Evolutionary conservation across 768 basidiomycete genomes (phyloP), one percentile per base, ranked within the genome.

Genomic region (Kwoniella europaea): DNA sequence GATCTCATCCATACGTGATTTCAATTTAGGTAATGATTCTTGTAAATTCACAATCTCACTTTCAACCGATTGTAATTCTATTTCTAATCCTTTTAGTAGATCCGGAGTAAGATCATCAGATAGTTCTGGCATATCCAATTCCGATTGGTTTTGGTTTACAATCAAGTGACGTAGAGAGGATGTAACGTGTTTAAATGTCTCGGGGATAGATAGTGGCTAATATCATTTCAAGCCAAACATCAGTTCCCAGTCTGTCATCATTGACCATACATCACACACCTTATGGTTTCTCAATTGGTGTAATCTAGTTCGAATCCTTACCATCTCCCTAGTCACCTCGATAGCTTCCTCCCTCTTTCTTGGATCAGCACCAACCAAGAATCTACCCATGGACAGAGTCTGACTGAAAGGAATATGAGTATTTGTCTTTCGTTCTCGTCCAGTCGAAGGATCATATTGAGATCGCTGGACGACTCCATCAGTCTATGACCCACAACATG

Each of bases 371-470:
- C 86, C 88, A 71, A 92, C 91, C 59, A 96, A 85, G 86, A 95
- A 99, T 15, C 97, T 90, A 82, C 97, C 94, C 88, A 98, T 89
- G 79, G 88, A 90, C 15, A 99, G 86, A 10, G 89, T 91, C 83
- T 94, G 92, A 18, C 87, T 89, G 79, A 96, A 97, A 77, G 90
- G 91, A 74, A 99, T 91, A 82, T 94, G 96, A 3, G 93, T 94
- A 79, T 99, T 96, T 5, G 92, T 94, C 83, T 99, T 99, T 86
- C 92, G 94, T 16, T 94, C 90, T 74, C 94, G 92, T 66, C 93
- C 87, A 0, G 91, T 93, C 74, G 93, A 91, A 10, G 93, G 89
- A 80, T 98, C 93, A 85, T 94, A 98, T 78, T 83, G 82, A 1
- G 82, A 82, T 61, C 82, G 74, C 82, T 83, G 57, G 24, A 22